Evolutionary conservation across 2,329 filamentous ascomycete genomes (phyloP).

Genomic region (Piedraia hortae): DNA sequence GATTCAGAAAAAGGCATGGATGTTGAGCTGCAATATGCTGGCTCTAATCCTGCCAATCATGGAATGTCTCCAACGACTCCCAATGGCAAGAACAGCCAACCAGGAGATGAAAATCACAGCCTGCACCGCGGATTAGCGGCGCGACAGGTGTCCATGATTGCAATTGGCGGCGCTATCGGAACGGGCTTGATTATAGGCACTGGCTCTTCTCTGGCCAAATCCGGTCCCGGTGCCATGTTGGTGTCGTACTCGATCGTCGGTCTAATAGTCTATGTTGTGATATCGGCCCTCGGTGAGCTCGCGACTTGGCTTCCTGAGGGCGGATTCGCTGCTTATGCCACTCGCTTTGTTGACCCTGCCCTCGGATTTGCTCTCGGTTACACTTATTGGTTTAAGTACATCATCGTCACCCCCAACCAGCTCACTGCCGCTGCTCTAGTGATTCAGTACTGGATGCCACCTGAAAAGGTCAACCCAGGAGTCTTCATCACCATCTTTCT

Average conservation of each 20-base stretch:
- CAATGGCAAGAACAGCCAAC: background rate
- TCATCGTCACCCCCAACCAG: constrained; percentile 11
- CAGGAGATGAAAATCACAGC: constrained; percentile 1
- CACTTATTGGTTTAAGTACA: constrained; percentile 13
- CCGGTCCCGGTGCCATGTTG: constrained; percentile 11
- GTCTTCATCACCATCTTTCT: constrained; percentile 12
- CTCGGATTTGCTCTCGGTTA: constrained; percentile 14
- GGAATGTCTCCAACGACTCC: constrained; percentile 1
- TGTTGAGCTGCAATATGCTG: no score
- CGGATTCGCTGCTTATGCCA: constrained; percentile 11
- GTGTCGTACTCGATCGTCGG: constrained; percentile 13
- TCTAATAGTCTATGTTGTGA: constrained; percentile 10
- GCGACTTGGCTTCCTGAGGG: constrained; percentile 11
- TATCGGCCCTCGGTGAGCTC: constrained; percentile 13
- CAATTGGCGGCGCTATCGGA: constrained; percentile 30
- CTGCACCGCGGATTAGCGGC: constrained; percentile 19
- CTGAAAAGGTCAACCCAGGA: constrained; percentile 7
- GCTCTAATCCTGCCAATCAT: no score
- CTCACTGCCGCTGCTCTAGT: constrained; percentile 11
- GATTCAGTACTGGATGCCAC: constrained; percentile 10
- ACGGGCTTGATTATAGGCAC: constrained; percentile 13
- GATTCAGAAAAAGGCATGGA: constrained; percentile 1
- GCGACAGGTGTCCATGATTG: constrained; percentile 89
- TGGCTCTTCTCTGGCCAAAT: constrained; percentile 9
- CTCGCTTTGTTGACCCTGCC: constrained; percentile 11